These are phyloP conservation scores for Dipodascus geniculatus DNA, from an alignment of 805 yeast species.

Conservation along the genomic window DNA sequence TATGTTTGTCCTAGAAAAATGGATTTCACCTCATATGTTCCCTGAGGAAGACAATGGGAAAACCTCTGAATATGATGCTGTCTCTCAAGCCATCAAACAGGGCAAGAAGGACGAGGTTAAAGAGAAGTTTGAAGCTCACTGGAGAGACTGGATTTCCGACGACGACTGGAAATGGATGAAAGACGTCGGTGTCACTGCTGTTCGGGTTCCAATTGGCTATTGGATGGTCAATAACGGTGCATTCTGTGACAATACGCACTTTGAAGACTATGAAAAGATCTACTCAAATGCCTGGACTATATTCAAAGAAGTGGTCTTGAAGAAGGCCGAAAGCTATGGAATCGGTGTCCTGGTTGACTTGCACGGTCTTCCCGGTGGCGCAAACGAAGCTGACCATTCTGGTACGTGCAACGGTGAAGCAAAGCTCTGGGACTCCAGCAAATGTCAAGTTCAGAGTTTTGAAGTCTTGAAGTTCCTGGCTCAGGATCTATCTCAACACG, in stretches of 20 bases:
- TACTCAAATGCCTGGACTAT: slow-evolving; percentile 67
- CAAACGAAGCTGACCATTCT: slow-evolving; percentile 75
- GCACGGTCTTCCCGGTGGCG: slow-evolving; percentile 90
- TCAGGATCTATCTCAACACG: slow-evolving; percentile 40
- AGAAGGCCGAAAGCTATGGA: slow-evolving; percentile 44
- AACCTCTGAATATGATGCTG: slow-evolving; percentile 65
- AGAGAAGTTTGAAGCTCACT: slow-evolving; percentile 44
- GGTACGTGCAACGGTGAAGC: slow-evolving; percentile 54
- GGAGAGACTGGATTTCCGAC: slow-evolving; percentile 48
- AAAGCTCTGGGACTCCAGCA: slow-evolving; percentile 46
- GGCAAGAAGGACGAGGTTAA: slow-evolving; percentile 46
- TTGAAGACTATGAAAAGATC: slow-evolving; percentile 39
- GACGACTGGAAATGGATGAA: slow-evolving; percentile 74
- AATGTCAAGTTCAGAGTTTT: slow-evolving; percentile 31
- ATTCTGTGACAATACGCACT: slow-evolving; percentile 50
- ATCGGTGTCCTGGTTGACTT: slow-evolving; percentile 75
- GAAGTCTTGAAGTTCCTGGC: slow-evolving; percentile 50
- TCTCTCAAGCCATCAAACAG: slow-evolving; percentile 34
- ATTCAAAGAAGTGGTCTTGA: slow-evolving; percentile 39
- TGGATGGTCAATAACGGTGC: slow-evolving; percentile 69
- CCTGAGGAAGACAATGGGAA: slow-evolving; percentile 27
- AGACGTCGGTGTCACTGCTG: slow-evolving; percentile 57
- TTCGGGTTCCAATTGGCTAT: slow-evolving; percentile 84
- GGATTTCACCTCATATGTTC: slow-evolving; percentile 41
- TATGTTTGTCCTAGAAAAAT: slow-evolving; percentile 66